Conservation (phyloP, 768 basidiomycete species). For the Cystobasidium onofrii region DNA sequence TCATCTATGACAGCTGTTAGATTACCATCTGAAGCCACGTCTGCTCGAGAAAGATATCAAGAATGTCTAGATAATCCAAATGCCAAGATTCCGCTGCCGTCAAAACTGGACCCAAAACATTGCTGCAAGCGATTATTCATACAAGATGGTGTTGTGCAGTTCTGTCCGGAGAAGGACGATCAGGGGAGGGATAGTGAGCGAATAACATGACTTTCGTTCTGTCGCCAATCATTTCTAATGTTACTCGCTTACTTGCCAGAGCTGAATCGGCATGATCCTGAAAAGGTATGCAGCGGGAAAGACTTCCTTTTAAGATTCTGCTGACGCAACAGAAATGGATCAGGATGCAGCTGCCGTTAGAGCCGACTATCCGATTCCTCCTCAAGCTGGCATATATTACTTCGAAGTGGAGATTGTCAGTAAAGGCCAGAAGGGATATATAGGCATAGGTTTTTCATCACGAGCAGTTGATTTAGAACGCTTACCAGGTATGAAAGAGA, state of each 20-base stretch:
- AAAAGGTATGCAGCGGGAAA: conserved; percentile 19
- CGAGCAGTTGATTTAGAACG: conserved; percentile 60
- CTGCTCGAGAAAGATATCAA: neutral
- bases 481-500: conserved; percentile 55
- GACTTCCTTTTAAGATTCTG: neutral
- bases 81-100: conserved; percentile 9
- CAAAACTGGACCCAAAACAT: conserved; percentile 16
- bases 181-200: conserved; percentile 26
- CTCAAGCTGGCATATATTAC: conserved; percentile 84
- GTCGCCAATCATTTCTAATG: too few relatives aligned
- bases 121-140: conserved; percentile 28
- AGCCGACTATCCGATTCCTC: conserved; percentile 67
- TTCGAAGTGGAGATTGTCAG: conserved; percentile 80
- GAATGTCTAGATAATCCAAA: neutral
- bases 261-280: conserved; percentile 15
- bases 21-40: neutral
- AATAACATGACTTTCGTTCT: neutral
- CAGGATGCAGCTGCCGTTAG: conserved; percentile 78
- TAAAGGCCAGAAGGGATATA: conserved; percentile 64
- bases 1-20: neutral
- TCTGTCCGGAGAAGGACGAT: conserved; percentile 25
- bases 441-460: conserved; percentile 65
- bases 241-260: neutral
- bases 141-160: conserved; percentile 5
- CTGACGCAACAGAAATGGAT: neutral